Evolutionary conservation across 305 asterid genomes (phyloP), one percentile per base, ranked within the genome.

Genomic region (Fraxinus velutina): DNA sequence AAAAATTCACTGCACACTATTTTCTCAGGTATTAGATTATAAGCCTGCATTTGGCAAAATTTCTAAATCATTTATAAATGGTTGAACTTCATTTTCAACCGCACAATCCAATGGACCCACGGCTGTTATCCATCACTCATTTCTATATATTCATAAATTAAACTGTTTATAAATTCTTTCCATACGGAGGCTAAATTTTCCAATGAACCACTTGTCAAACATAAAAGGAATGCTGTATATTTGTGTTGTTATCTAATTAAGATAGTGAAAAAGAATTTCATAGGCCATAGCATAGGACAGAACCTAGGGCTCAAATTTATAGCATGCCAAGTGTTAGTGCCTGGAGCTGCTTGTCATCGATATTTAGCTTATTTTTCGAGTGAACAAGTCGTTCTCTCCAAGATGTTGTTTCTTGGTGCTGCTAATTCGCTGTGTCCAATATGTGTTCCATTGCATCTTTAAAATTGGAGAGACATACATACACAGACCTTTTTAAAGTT

Each of bases 1-100:
- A 24, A 66, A 24, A 27, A 27, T 52, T 52, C 64, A 66, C 24
- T 2, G 73, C 17, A 66, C 0, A 39, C 12, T 17, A 39, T 22
- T 71, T 57, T 74, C 70, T 50, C 77, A 50, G 60, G 24, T 78
- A 70, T 78, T 76, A 74, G 21, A 79, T 60, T 76, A 22, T 15
- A 15, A n/a, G 7, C 60, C 60, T 50, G 21, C 60, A 5, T 50
- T 50, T 15, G 60, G 60, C 60, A 50, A 15, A 50, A 50, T 15
- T 4, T 50, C 60, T 50, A 15, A 50, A 50, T 50, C 21, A 0
- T 15, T 50, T 50, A 50, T 50, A 15, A 50, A 50, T 15, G 2
- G 19, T 50, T n/a, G 7, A 50, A 50, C 60, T 4, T 50, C 60
- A 50, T 15, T 50, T 50, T 15, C 60, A 50, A 15, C 8, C 60